Percentiles rank a stretch among this genome's conserved stretches.
Evolutionary conservation across 495 filamentous ascomycete species (phyloP).

Genomic region (Chaetomium fimeti): DNA sequence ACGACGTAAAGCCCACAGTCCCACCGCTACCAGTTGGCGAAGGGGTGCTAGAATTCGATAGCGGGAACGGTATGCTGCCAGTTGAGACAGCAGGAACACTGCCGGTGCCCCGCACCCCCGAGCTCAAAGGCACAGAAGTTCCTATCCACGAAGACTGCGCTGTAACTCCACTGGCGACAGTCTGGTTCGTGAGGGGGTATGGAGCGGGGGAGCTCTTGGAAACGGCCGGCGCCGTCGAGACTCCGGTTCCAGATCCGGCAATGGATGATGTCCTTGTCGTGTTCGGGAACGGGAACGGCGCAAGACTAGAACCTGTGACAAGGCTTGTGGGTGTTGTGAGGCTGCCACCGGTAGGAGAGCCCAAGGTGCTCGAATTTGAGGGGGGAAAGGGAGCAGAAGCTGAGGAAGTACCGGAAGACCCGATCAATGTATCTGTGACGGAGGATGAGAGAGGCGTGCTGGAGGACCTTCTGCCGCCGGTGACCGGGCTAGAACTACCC

Average conservation of each 20-base stretch:
- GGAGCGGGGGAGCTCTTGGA: conserved; percentile 1
- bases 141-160: not conserved
- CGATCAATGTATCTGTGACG: not conserved
- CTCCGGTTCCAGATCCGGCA: not conserved
- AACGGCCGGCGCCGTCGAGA: conserved; percentile 11
- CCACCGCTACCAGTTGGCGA: conserved; percentile 9
- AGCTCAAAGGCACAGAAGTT: conserved; percentile 3
- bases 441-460: not conserved
- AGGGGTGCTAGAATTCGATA: conserved; percentile 12
- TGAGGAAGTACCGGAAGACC: not conserved
- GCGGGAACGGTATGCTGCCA: conserved; percentile 17
- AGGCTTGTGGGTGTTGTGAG: conserved; percentile 1
- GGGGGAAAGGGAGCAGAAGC: conserved; percentile 21
- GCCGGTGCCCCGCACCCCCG: conserved; percentile 3
- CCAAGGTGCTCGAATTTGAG: conserved; percentile 18
- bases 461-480: not conserved
- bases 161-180: not conserved
- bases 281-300: conserved; percentile 21
- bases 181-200: conserved; percentile 6
- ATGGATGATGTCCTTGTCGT: conserved; percentile 13
- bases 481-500: conserved; percentile 11
- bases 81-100: not conserved
- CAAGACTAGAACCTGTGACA: conserved; percentile 2
- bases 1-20: not conserved
- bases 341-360: conserved; percentile 9